Evolutionary conservation across 345 rosid species (phyloP).

Genomic region (Psidium friedrichsthalianum): DNA sequence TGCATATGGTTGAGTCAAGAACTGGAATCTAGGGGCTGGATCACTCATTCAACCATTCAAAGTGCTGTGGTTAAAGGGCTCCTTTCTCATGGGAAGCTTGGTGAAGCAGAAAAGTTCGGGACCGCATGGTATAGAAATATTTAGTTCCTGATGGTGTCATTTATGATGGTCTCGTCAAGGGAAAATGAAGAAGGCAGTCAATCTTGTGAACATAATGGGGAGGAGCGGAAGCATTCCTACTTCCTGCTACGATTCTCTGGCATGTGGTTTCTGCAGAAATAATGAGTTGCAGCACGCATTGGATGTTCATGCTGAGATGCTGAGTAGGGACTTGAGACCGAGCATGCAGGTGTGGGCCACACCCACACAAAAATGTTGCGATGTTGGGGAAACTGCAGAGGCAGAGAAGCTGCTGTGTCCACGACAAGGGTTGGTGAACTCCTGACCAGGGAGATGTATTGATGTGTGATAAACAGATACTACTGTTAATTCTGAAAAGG

Average conservation of each 20-base stretch:
- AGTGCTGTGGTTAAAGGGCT: slow-evolving; percentile 35
- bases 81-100: slow-evolving; percentile 25
- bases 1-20: slow-evolving; percentile 38
- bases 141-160: slow-evolving; percentile 18
- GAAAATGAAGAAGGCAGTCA: slow-evolving; percentile 33
- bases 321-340: slow-evolving; percentile 38
- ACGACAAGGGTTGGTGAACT: slow-evolving; percentile 37
- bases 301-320: slow-evolving; percentile 58
- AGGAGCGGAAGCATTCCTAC: slow-evolving; percentile 35
- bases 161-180: slow-evolving; percentile 39
- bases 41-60: slow-evolving; percentile 32
- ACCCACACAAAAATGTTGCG: slow-evolving; percentile 27
- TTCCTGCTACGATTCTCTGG: slow-evolving; percentile 49
- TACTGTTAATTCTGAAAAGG: slow-evolving; percentile 30
- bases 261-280: slow-evolving; percentile 27
- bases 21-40: slow-evolving; percentile 44
- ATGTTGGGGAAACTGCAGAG: slow-evolving; percentile 29
- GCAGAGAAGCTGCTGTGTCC: slow-evolving; percentile 42
- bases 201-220: slow-evolving; percentile 57
- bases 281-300: slow-evolving; percentile 35
- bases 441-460: slow-evolving; percentile 47
- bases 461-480: slow-evolving; percentile 33
- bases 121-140: slow-evolving; percentile 23
- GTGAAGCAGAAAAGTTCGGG: slow-evolving; percentile 45
- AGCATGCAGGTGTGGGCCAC: slow-evolving; percentile 33